Evolutionary conservation across 768 basidiomycete species (phyloP), one percentile per base, ranked within the genome.

Genomic region (Tephrocybe sp.): DNA sequence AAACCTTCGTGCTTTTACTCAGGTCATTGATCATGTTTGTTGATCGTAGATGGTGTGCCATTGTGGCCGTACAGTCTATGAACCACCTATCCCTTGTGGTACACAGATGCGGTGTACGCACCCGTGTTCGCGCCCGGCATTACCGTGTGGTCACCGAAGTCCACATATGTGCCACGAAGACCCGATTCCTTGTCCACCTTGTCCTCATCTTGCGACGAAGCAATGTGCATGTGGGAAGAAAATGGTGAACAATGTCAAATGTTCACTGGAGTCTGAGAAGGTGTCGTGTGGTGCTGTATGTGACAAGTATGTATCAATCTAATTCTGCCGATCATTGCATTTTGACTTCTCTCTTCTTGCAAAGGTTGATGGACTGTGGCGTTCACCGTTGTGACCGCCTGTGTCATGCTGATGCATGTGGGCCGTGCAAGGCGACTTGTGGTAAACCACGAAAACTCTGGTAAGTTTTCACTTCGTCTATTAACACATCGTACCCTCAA

Each of bases 211-310:
- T 37, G 84, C 88, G 0, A 74, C 71, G 22, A 94, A 93, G 64
- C 58, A 62, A 6, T 99, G 97, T 64, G 91, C 89, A 0, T 99
- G 97, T 62, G 91, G 92, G 21, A 93, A 94, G 76, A 87, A 84
- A 61, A 68, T 68, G 30, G 75, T 98, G 3, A 77, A 74, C 38
- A 91, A 97, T 59, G 77, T 94, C 10, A 74, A 82, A 29, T 99
- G 97, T 64, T 90, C 92, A 1, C 80, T 88, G 60, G 87, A 78
- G 57, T 67, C 65, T 11, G 76, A 89, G 60, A 87, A 83, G 59
- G 86, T 99, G 5, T 84, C 80, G 0, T 99, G 97, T 62, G 97
- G 95, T 7, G 78, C 72, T 21, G 66, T 75, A 2, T 99, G 97
- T 64, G 87, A 85, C 53, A 84, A 85, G 80, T 85, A 50, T 55